A percentile compares a stretch with the other conserved stretches of the same genome.
Evolutionary conservation across 176 grass and related monocot species (phyloP).

Genomic region (Phragmites australis): DNA sequence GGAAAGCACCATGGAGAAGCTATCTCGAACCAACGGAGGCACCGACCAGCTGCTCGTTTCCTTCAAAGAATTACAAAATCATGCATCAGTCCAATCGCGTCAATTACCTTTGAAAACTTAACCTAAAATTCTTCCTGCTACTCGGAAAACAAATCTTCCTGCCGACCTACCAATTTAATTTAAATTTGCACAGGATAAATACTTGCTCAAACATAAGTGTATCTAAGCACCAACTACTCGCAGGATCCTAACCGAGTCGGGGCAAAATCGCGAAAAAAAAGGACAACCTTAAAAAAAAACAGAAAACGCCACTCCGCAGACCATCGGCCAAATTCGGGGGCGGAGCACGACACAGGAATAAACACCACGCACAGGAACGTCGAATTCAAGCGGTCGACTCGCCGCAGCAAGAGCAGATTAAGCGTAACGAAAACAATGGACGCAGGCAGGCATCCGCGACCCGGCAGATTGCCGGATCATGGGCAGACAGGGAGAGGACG

Average conservation of each 20-base stretch:
- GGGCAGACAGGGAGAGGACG: neutral
- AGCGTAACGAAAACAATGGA: neutral
- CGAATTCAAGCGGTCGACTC: neutral
- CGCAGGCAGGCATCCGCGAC: neutral
- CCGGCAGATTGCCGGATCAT: neutral
- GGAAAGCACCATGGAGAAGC: slow-evolving; percentile 80
- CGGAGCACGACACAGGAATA: neutral
- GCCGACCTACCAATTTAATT: neutral
- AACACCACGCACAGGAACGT: neutral
- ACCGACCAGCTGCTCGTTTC: slow-evolving; percentile 79
- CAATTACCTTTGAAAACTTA: neutral
- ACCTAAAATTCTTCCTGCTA: neutral
- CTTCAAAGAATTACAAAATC: slow-evolving; percentile 40
- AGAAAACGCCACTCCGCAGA: neutral
- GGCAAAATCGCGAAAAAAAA: neutral
- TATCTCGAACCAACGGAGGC: slow-evolving; percentile 67
- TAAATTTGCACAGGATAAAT: neutral
- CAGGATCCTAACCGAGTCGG: neutral
- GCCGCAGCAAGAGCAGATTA: neutral
- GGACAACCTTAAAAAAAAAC: neutral
- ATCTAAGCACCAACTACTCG: neutral
- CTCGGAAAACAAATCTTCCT: neutral
- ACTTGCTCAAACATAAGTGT: neutral
- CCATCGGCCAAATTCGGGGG: neutral
- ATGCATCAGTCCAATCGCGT: neutral